Base-by-base conservation (phyloP, 2,329 filamentous ascomycete genomes). In the Colletotrichum aenigma region DNA sequence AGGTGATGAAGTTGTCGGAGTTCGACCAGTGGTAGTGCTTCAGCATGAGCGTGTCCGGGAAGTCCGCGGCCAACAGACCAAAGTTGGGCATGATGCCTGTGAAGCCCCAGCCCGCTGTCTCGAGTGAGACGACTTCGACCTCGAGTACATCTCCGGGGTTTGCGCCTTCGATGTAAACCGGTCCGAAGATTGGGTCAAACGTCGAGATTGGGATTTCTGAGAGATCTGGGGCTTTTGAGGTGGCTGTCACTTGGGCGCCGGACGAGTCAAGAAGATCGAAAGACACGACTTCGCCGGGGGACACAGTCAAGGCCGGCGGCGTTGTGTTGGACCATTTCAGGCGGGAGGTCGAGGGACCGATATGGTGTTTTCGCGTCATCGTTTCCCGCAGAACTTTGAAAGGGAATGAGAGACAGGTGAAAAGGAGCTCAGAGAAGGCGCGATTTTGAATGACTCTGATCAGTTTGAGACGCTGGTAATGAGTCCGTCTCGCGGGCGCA, bases 91-190 rank as follows among this genome's bases (percentile, higher is more conserved):
- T 83, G 34, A 90, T 84, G n/a, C 85, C 87, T 0, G 88, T 89
- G 88, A 88, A 91, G 34, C 89, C 89, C 83, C 86, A 90, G 70
- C 84, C 82, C 4, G 84, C 85, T 7, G 87, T 83, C 71, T 84
- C 77, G 6, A 90, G 82, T 28, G 85, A 83, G 18, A 90, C 83
- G 66, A 91, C 82, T 56, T 90, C 88, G 56, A 90, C 83, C 76
- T 88, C 86, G 32, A 91, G 83, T 3, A 89, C 86, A 78, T 90
- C 89, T 52, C 89, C 89, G 0, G 89, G 88, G 70, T 86, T 82
- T 15, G 89, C 88, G 66, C 83, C 86, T 64, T 87, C 84, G 71
- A 91, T 79, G 77, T 83, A 87, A 38, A 91, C 85, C 13, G 89
- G 89, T 1, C 89, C 89, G 68, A 88, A 86, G 62, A 86, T 88